Base-by-base conservation (phyloP, 73 alveolate genomes). In the Urostyla sp. region DNA sequence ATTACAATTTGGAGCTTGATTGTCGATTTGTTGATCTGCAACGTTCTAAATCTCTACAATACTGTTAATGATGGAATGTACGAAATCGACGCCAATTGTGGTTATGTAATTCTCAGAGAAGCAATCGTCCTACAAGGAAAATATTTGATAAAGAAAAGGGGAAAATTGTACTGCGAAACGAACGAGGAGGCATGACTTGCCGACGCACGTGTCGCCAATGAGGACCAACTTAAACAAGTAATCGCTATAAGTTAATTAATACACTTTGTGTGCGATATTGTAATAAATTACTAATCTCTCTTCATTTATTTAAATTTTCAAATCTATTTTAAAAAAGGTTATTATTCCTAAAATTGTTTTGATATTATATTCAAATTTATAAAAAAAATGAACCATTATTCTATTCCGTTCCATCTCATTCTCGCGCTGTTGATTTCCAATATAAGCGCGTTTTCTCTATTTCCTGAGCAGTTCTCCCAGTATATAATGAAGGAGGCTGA, bases 91-190 rank as follows among this genome's bases (percentile, higher is more conserved):
- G 11, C 87, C 87, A 23, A 83, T 83, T 0, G 91, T 83, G 26
- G 91, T 72, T 16, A 83, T 72, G 50, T 83, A 83, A 48, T 83
- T 83, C 82, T 83, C 87, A 4, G 86, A 52, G 53, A 83, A 83
- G 31, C 87, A 72, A 48, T 83, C 91, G 61, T 83, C 91, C 78
- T 69, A 69, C 45, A 66, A 43, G 52, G 52, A 40, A 40, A 11
- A 11, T 40, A 11, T 11, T 11, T 40, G 18, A 40, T 15, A 10
- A 40, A 11, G 15, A 40, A 40, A 40, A 40, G 52, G 15, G 15
- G 15, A 15, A 40, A 40, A 40, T 40, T 40, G 52, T 69, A 69
- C 84, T 15, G 89, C 80, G 44, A 78, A 78, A 30, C 89, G 43
- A 43, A 78, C 81, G 5, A 78, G 27, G 23, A 78, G 59, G 10